Evolutionary conservation across 495 filamentous ascomycete species (phyloP).

Genomic region (Hypoxylon crocopeplum): DNA sequence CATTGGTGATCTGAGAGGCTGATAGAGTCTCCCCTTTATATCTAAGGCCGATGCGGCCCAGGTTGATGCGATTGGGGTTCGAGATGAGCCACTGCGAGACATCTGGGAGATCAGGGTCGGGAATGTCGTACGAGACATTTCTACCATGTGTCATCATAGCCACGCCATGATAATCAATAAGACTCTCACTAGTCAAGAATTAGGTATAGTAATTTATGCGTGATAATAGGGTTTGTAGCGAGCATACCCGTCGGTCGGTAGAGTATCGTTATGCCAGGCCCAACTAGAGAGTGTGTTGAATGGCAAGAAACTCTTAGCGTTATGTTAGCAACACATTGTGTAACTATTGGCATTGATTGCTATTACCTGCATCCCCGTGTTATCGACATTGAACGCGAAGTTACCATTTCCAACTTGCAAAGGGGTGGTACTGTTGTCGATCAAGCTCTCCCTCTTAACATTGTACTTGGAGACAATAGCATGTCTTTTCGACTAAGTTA

Average conservation of each 20-base stretch:
- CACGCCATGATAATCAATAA: constrained; percentile 38
- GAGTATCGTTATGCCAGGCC: constrained; percentile 54
- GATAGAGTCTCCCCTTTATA: constrained; percentile 45
- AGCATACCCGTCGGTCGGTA: constrained; percentile 40
- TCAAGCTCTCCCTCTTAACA: constrained; percentile 21
- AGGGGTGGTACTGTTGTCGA: constrained; percentile 48
- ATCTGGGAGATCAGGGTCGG: constrained; percentile 45
- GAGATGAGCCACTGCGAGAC: constrained; percentile 52
- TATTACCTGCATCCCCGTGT: constrained; percentile 54
- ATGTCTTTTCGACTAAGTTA: constrained; percentile 4
- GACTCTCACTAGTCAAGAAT: constrained; percentile 9
- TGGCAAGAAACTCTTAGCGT: constrained; percentile 56
- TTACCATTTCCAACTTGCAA: constrained; percentile 63
- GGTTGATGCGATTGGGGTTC: constrained; percentile 55
- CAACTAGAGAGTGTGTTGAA: constrained; percentile 56
- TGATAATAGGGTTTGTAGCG: not conserved
- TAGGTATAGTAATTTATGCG: not conserved
- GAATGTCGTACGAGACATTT: constrained; percentile 52
- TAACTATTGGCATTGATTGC: not conserved
- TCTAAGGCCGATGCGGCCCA: constrained; percentile 53
- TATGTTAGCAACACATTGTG: not conserved
- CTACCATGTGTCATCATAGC: constrained; percentile 48
- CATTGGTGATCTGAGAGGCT: constrained; percentile 33
- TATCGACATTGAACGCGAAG: constrained; percentile 62
- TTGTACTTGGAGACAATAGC: constrained; percentile 22